These are phyloP conservation scores for Colletotrichum tropicicola DNA, from an alignment of 2,329 filamentous ascomycete genomes.

Conservation along the genomic window DNA sequence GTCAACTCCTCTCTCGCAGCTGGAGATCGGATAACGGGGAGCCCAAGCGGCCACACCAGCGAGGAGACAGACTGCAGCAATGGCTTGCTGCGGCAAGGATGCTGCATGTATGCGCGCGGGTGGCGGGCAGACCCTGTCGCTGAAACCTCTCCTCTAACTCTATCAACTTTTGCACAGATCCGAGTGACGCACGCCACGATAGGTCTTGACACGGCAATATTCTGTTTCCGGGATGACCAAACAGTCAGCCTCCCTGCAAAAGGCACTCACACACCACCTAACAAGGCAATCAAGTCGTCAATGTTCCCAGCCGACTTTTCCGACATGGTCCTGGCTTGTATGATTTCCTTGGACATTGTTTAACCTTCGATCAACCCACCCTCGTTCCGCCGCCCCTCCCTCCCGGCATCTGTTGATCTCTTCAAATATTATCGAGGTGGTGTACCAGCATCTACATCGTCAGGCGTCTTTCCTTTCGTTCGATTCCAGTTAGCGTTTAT, in stretches of 20 bases:
- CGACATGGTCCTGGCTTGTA: slow-evolving; percentile 8
- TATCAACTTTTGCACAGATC: slow-evolving; percentile 30
- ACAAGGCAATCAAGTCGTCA: slow-evolving; percentile 10
- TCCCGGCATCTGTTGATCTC: not conserved
- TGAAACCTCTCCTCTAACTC: slow-evolving; percentile 31
- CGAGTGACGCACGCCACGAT: slow-evolving; percentile 25
- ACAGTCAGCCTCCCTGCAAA: not conserved
- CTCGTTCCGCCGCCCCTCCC: not conserved
- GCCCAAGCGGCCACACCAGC: not conserved
- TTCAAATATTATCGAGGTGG: slow-evolving; percentile 5
- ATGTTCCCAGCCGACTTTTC: slow-evolving; percentile 4
- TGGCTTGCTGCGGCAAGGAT: not conserved
- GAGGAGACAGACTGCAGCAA: not conserved
- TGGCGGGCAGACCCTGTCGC: slow-evolving; percentile 23
- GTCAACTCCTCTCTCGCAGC: not conserved
- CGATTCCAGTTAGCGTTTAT: not conserved
- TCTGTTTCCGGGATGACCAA: slow-evolving; percentile 10
- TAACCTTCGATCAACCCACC: slow-evolving; percentile 19
- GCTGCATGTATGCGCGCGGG: slow-evolving; percentile 11
- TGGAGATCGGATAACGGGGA: slow-evolving; percentile 3
- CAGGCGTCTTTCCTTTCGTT: not conserved
- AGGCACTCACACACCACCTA: not conserved
- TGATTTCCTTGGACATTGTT: not conserved
- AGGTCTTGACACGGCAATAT: slow-evolving; percentile 11
- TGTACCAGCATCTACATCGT: not conserved